Percentiles rank a stretch among this genome's conserved stretches.
phyloP scores from a whole-genome alignment of 1,284 basidiomycete species.

The Austroboletus rostrupii region DNA sequence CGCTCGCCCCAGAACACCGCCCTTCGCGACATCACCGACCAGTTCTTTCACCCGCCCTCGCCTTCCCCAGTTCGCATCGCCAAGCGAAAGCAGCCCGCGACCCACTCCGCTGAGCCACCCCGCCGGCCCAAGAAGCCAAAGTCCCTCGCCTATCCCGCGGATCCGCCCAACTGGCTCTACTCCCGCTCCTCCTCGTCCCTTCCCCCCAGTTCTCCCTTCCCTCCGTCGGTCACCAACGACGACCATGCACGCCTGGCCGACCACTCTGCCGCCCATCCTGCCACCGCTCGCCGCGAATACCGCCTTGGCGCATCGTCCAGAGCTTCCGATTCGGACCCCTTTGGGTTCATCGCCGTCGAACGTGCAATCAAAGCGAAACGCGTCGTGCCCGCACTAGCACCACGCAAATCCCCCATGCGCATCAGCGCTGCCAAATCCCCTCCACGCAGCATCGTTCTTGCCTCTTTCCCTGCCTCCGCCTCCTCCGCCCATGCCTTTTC shows the following conservation, averaged over 20 bases:
- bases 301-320: slow-evolving; percentile 18
- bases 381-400: neutral
- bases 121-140: slow-evolving; percentile 33
- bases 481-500: slow-evolving; percentile 6
- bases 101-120: slow-evolving; percentile 23
- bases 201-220: slow-evolving; percentile 31
- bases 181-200: slow-evolving; percentile 27
- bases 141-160: slow-evolving; percentile 28
- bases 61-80: slow-evolving; percentile 28
- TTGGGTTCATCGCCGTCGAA: slow-evolving; percentile 42
- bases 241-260: slow-evolving; percentile 7
- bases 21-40: slow-evolving; percentile 32
- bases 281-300: slow-evolving; percentile 17
- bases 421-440: slow-evolving; percentile 20
- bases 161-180: slow-evolving; percentile 31
- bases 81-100: slow-evolving; percentile 17
- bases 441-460: slow-evolving; percentile 19
- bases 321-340: slow-evolving; percentile 37
- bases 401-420: slow-evolving; percentile 9
- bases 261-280: neutral
- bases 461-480: slow-evolving; percentile 5
- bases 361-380: slow-evolving; percentile 32
- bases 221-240: slow-evolving; percentile 22
- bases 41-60: slow-evolving; percentile 32
- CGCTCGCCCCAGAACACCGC: slow-evolving; percentile 18